Conservation (phyloP, 192 early-diverging fungal genomes). For the Coemansia sp. region DNA sequence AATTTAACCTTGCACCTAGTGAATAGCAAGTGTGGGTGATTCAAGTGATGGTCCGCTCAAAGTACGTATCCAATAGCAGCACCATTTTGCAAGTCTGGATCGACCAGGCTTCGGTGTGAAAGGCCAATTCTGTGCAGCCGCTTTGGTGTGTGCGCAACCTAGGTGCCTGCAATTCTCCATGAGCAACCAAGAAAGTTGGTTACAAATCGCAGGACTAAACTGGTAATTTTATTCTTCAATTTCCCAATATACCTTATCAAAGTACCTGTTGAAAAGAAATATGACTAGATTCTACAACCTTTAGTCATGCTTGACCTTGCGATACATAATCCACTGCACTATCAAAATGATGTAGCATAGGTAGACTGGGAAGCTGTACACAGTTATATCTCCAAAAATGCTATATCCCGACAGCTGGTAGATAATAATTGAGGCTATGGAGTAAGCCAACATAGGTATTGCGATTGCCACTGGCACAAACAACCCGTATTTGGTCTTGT, state of each 20-base stretch:
- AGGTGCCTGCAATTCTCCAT: constrained; percentile 43
- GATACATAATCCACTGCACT: neutral
- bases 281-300: too few relatives aligned
- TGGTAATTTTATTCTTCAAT: neutral
- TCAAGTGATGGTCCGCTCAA: constrained; percentile 20
- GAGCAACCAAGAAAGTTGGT: neutral
- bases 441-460: neutral
- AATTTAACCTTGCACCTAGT: too few relatives aligned
- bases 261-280: too few relatives aligned
- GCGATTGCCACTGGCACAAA: neutral
- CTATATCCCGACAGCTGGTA: neutral
- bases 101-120: constrained; percentile 55
- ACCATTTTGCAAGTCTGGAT: constrained; percentile 69
- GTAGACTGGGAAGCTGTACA: neutral
- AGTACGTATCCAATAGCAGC: constrained; percentile 57
- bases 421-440: neutral
- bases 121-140: constrained; percentile 66
- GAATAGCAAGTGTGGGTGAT: too few relatives aligned
- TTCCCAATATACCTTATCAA: too few relatives aligned
- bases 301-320: too few relatives aligned
- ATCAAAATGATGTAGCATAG: neutral
- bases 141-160: constrained; percentile 70
- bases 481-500: neutral
- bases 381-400: neutral
- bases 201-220: neutral